Evolutionary conservation across 305 asterid species (phyloP).

Genomic region (Stenogyne calaminthoides): DNA sequence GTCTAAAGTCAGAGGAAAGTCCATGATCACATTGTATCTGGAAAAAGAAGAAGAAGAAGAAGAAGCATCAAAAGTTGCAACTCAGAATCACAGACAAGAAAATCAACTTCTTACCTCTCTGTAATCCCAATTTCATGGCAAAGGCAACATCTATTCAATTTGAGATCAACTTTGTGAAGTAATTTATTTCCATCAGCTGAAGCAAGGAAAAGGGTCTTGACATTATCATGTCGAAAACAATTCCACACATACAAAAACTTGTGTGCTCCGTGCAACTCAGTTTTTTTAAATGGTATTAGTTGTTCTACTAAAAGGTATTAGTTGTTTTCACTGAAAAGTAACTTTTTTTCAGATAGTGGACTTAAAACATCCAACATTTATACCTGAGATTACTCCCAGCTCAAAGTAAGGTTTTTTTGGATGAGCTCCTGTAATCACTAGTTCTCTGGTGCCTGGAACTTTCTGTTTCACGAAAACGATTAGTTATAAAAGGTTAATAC

Average conservation of each 20-base stretch:
- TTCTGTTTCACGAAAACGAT: constrained; percentile 39
- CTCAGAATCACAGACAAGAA: background rate
- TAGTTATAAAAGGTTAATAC: background rate
- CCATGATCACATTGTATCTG: constrained; percentile 73
- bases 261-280: too few species aligned
- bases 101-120: constrained; percentile 32
- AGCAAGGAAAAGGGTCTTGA: background rate
- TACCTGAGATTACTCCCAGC: constrained; percentile 56
- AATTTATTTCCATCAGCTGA: constrained; percentile 54
- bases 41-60: constrained; percentile 1
- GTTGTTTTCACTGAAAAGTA: too few species aligned
- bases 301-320: too few species aligned
- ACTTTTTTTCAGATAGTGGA: background rate
- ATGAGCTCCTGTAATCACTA: constrained; percentile 56
- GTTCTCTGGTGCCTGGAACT: constrained; percentile 65
- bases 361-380: background rate
- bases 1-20: constrained; percentile 64
- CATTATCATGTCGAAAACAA: background rate
- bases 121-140: constrained; percentile 72
- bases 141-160: constrained; percentile 50
- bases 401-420: constrained; percentile 57
- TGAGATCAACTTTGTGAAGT: constrained; percentile 60
- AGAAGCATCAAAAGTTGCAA: background rate
- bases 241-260: background rate
- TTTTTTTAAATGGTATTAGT: too few species aligned